These are phyloP conservation scores for Fonsecaea erecta DNA, from an alignment of 2,329 filamentous ascomycete species.

Conservation along the genomic window DNA sequence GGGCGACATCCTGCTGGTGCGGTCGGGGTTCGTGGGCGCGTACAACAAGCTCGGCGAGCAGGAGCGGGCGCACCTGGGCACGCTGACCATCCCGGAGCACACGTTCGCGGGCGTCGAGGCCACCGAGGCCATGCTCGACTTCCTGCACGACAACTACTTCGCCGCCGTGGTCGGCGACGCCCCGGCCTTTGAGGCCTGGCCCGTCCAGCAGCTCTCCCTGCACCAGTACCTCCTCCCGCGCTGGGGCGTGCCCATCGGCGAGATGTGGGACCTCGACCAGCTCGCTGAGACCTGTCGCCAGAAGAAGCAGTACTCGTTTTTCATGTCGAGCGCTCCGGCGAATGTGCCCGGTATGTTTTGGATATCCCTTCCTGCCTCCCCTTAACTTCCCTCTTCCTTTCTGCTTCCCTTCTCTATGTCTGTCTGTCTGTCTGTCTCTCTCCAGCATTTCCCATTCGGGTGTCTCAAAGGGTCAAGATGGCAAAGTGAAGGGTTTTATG, in stretches of 20 bases:
- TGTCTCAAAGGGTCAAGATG: too few relatives aligned
- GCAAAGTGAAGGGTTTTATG: not conserved
- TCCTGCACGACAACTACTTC: constrained; percentile 72
- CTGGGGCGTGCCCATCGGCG: constrained; percentile 50
- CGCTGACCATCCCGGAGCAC: constrained; percentile 40
- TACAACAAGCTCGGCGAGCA: constrained; percentile 54
- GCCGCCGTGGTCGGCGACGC: constrained; percentile 67
- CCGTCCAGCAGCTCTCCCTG: constrained; percentile 47
- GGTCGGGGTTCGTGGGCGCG: constrained; percentile 66
- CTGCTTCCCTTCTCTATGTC: too few relatives aligned
- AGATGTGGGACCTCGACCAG: constrained; percentile 51
- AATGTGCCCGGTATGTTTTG: not conserved
- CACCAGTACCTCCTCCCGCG: constrained; percentile 48
- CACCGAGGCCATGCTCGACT: constrained; percentile 61
- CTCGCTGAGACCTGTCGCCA: constrained; percentile 44
- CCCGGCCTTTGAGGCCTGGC: constrained; percentile 67
- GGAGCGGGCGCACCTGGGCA: constrained; percentile 41
- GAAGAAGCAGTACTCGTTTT: constrained; percentile 46
- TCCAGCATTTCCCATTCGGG: too few relatives aligned
- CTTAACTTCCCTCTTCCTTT: not conserved
- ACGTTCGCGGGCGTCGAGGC: constrained; percentile 58
- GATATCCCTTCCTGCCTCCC: too few relatives aligned
- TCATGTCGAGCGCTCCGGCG: constrained; percentile 48
- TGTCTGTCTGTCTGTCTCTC: too few relatives aligned
- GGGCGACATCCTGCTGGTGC: constrained; percentile 69